Evolutionary conservation across 345 rosid genomes (phyloP), one percentile per base, ranked within the genome.

Genomic region (Balakata baccata): DNA sequence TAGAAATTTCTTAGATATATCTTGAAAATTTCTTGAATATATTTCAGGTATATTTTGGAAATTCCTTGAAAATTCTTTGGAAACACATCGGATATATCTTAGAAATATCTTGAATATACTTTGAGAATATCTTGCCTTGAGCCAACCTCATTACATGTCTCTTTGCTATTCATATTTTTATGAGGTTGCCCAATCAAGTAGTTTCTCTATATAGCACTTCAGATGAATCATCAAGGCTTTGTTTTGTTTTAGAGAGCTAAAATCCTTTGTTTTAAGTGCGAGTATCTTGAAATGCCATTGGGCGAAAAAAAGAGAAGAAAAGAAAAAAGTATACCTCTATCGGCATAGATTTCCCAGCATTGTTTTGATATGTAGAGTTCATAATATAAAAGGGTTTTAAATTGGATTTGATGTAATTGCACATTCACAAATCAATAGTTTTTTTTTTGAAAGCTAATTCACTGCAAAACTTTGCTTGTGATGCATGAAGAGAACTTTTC

Each of bases 121-220:
- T n/a, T n/a, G n/a, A n/a, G n/a, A n/a, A n/a, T n/a, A n/a, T n/a
- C n/a, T n/a, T 87, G 89, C 86, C 93, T 67, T 91, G 95, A 6
- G 38, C 89, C 25, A 93, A 95, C 59, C 86, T 95, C 85, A 85
- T 95, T 41, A 87, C 83, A 41, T 88, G 93, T 41, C 90, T 92
- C 61, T 90, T 95, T 60, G 90, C 98, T 3, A 89, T 95, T 29
- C 92, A 91, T 64, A 88, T 86, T 75, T 85, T 85, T 86, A 80
- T 95, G 84, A 83, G 95, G 74, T 77, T 85, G 45, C 88, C 91
- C 16, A 71, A 78, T 74, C 89, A 85, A 62, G 75, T 81, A 54
- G 64, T 73, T 83, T 73, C 66, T 6, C 12, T 56, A 9, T n/a
- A n/a, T n/a, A n/a, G n/a, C n/a, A n/a, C n/a, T n/a, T n/a, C n/a